Conservation (phyloP, 2,329 filamentous ascomycete genomes). For the Aspergillus sp. region DNA sequence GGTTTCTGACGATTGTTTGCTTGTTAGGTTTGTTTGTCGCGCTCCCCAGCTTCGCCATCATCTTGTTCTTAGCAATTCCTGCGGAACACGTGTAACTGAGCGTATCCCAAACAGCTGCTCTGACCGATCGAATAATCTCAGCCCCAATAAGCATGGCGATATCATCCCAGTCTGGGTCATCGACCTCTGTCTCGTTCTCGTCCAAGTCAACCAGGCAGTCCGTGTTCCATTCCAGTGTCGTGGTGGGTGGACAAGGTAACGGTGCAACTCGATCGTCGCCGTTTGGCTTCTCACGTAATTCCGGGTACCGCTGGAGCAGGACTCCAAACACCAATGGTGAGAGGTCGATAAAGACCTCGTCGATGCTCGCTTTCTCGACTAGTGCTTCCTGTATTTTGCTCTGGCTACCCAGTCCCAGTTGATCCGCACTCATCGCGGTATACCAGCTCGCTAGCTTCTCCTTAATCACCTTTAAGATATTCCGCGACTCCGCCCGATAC, state of each 20-base stretch:
- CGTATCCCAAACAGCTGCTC: conserved; percentile 65
- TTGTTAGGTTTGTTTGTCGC: conserved; percentile 90
- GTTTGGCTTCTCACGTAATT: conserved; percentile 63
- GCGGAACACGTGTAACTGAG: conserved; percentile 90
- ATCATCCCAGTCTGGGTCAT: conserved; percentile 96
- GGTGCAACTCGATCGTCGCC: conserved; percentile 52
- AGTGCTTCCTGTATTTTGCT: conserved; percentile 44
- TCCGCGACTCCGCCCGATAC: conserved; percentile 80
- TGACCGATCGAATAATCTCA: conserved; percentile 79
- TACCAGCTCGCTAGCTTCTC: conserved; percentile 60
- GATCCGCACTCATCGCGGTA: conserved; percentile 20
- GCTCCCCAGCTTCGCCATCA: conserved; percentile 90
- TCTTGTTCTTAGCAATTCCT: conserved; percentile 87
- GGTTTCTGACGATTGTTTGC: conserved; percentile 89
- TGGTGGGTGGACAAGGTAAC: conserved; percentile 70
- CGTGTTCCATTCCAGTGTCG: conserved; percentile 76
- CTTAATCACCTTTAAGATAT: conserved; percentile 77
- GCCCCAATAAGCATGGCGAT: conserved; percentile 81
- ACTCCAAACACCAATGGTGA: conserved; percentile 78
- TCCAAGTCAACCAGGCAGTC: conserved; percentile 79
- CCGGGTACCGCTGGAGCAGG: conserved; percentile 73
- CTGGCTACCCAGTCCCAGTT: conserved; percentile 5
- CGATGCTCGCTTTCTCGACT: conserved; percentile 91
- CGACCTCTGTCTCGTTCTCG: conserved; percentile 67
- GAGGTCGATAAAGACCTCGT: conserved; percentile 93